Evolutionary conservation across 805 yeast genomes (phyloP), one percentile per base, ranked within the genome.

Genomic region (Pichia cabralensis): DNA sequence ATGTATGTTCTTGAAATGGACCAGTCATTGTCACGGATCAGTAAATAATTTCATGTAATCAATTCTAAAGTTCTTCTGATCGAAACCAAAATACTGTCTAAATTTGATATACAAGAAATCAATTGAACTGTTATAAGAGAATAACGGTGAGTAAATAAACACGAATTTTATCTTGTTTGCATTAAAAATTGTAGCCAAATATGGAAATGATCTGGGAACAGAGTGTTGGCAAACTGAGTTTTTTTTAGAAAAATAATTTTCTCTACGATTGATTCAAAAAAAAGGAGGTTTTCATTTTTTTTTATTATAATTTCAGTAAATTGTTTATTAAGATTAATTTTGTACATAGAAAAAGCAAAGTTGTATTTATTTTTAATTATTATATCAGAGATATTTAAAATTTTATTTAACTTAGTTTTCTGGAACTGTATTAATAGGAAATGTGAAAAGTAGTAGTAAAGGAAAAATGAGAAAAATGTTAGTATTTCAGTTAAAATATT

Each of bases 151-250:
- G 89, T 80, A 80, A 63, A 57, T 56, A 67, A 72, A n/a, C n/a
- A n/a, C n/a, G 79, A 61, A 32, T 29, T 68, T 45, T 44, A 58
- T 80, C 85, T 83, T 64, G 94, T 80, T 83, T 79, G 86, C 86
- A 64, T 80, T 74, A 20, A 75, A 78, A 82, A 82, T 81, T 79
- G 94, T 88, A 77, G 71, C 77, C 72, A 69, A 69, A 69, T 74
- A 79, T 62, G 57, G 76, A 36, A 45, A 41, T 35, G 43, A 74
- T 70, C 65, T 66, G 72, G 78, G 79, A 75, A 86, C 92, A 80
- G 92, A 80, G 89, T 82, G 94, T 81, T 74, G 79, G 84, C 88
- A 81, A 82, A 77, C 84, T 61, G 52, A 43, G 41, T 42, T n/a
- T n/a, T n/a, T n/a, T n/a, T n/a, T n/a, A n/a, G n/a, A n/a, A n/a